Conservation (phyloP, 73 alveolate genomes). For the Loxodes magnus region DNA sequence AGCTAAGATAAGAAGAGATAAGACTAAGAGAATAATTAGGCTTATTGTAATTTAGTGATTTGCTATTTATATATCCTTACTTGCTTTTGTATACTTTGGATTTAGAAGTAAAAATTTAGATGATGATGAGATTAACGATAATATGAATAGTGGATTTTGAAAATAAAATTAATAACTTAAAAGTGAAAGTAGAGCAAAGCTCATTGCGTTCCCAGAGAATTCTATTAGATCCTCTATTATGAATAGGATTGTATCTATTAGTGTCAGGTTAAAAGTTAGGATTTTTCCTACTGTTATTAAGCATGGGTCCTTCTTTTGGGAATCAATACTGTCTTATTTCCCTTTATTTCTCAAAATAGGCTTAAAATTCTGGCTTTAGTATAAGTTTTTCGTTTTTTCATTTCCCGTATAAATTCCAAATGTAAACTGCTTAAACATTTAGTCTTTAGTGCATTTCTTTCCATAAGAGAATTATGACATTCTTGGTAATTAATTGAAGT, state of each 20-base stretch:
- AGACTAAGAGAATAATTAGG: no score
- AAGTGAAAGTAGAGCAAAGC: no score
- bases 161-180: no score
- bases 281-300: background rate
- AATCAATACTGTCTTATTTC: slow-evolving; percentile 1
- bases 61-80: no score
- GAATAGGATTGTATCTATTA: slow-evolving; percentile 5
- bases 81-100: no score
- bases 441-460: slow-evolving; percentile 4
- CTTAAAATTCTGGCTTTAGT: background rate
- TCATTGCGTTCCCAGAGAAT: slow-evolving; percentile 6
- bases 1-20: no score
- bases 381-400: background rate
- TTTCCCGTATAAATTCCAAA: slow-evolving; percentile 4
- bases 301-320: background rate
- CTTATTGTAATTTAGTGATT: no score
- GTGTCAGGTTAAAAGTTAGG: slow-evolving; percentile 7
- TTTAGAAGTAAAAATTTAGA: no score
- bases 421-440: slow-evolving; percentile 6
- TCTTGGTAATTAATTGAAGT: slow-evolving; percentile 12
- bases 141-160: no score
- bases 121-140: no score
- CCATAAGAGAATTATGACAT: slow-evolving; percentile 2
- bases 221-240: slow-evolving; percentile 8
- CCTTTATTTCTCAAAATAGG: background rate